Evolutionary conservation across 306 rosid species (phyloP).

Genomic region (Rubus idaeus): DNA sequence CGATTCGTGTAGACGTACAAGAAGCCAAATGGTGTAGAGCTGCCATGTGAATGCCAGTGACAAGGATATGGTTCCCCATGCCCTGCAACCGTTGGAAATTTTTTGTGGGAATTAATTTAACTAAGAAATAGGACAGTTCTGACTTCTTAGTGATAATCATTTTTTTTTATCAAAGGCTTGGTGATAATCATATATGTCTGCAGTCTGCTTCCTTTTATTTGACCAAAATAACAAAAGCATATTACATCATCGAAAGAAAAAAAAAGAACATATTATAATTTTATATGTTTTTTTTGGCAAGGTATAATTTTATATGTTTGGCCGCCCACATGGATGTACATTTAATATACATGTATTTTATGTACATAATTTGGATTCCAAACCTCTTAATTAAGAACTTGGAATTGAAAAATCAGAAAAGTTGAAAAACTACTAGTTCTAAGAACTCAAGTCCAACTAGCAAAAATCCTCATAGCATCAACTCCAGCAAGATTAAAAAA

Average conservation of each 20-base stretch:
- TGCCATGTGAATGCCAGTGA: constrained; percentile 58
- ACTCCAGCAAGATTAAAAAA: background rate
- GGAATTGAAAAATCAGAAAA: background rate
- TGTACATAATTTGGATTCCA: background rate
- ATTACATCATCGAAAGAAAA: too few species aligned
- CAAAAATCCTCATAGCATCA: background rate
- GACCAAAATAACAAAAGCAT: background rate
- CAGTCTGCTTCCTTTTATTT: background rate
- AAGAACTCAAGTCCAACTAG: background rate
- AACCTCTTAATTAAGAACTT: background rate
- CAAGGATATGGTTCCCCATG: constrained; percentile 56
- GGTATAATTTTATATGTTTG: background rate
- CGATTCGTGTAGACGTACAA: constrained; percentile 58
- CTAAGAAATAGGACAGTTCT: background rate
- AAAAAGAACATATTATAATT: background rate
- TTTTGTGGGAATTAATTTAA: background rate
- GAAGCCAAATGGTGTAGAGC: constrained; percentile 64
- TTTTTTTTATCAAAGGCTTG: too few species aligned
- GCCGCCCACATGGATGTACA: background rate
- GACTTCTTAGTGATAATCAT: background rate
- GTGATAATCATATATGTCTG: background rate
- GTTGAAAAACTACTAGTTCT: background rate
- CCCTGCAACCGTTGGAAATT: constrained; percentile 35
- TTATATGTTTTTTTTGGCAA: background rate
- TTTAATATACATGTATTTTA: background rate